A percentile compares a stretch with the other conserved stretches of the same genome.
Evolutionary conservation across 139 green algal genomes (phyloP).

Genomic region (Chlamydomonas sp.): DNA sequence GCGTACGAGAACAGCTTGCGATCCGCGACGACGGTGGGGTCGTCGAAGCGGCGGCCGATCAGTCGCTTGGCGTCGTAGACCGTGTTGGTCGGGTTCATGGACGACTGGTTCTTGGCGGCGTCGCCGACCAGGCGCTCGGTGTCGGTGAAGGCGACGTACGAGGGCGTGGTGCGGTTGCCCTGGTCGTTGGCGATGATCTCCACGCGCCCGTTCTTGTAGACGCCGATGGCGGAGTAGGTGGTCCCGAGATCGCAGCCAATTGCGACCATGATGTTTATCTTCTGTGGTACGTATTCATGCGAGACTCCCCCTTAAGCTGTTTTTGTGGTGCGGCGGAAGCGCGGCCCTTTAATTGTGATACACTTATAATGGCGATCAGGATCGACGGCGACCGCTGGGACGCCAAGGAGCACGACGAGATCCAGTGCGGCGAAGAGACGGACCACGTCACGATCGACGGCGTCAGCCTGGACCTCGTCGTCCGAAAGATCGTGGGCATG

Average conservation of each 20-base stretch:
- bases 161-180: slow-evolving; percentile 95
- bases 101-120: slow-evolving; percentile 91
- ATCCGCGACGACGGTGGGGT: slow-evolving; percentile 87
- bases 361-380: no score
- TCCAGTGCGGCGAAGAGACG: no score
- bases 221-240: slow-evolving; percentile 91
- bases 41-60: slow-evolving; percentile 78
- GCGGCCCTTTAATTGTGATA: no score
- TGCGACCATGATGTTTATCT: not conserved
- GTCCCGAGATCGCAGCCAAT: slow-evolving; percentile 49
- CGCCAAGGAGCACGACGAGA: no score
- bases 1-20: slow-evolving; percentile 87
- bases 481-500: no score
- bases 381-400: no score
- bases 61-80: slow-evolving; percentile 97
- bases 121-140: slow-evolving; percentile 90
- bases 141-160: slow-evolving; percentile 95
- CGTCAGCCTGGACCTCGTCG: no score
- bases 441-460: no score
- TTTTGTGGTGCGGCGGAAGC: no score
- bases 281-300: not conserved
- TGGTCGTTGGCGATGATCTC: slow-evolving; percentile 96
- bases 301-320: not conserved
- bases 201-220: slow-evolving; percentile 90
- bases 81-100: slow-evolving; percentile 76